Conservation (phyloP, 2,329 filamentous ascomycete species). For the Neonectria punicea region DNA sequence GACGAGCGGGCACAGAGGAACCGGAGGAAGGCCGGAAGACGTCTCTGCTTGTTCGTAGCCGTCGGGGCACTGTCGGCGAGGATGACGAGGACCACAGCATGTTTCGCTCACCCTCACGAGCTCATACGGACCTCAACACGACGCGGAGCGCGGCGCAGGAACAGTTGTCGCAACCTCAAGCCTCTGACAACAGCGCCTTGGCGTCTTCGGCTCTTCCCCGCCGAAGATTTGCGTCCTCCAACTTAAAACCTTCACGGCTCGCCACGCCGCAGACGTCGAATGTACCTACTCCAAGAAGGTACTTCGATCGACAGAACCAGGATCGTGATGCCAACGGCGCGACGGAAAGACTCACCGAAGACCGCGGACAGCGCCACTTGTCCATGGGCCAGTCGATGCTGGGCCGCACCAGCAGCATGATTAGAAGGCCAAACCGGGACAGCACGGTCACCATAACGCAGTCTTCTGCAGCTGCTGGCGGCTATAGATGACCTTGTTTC, state of each 20-base stretch:
- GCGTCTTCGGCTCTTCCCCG: slow-evolving; percentile 56
- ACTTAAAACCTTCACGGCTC: slow-evolving; percentile 58
- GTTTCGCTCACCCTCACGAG: slow-evolving; percentile 67
- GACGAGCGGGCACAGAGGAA: slow-evolving; percentile 60
- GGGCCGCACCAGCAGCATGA: slow-evolving; percentile 59
- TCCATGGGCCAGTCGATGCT: slow-evolving; percentile 57
- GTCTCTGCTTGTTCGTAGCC: slow-evolving; percentile 56
- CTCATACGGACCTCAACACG: slow-evolving; percentile 64
- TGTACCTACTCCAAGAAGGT: slow-evolving; percentile 56
- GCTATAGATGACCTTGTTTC: slow-evolving; percentile 56
- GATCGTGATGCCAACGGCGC: slow-evolving; percentile 52
- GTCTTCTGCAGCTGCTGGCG: slow-evolving; percentile 54
- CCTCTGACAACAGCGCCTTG: slow-evolving; percentile 18
- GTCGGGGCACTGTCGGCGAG: slow-evolving; percentile 58
- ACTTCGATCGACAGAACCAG: slow-evolving; percentile 58
- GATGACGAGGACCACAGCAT: slow-evolving; percentile 60
- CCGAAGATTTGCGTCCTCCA: slow-evolving; percentile 62
- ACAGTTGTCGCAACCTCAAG: slow-evolving; percentile 41
- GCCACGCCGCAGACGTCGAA: slow-evolving; percentile 52
- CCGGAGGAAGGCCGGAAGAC: slow-evolving; percentile 58
- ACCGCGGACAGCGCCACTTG: slow-evolving; percentile 51
- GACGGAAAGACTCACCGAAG: slow-evolving; percentile 39
- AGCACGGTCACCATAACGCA: slow-evolving; percentile 46
- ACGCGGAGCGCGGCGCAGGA: slow-evolving; percentile 47
- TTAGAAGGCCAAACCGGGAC: slow-evolving; percentile 55